Evolutionary conservation across 2,329 filamentous ascomycete genomes (phyloP), one percentile per base, ranked within the genome.

Genomic region (Fusarium clavum): DNA sequence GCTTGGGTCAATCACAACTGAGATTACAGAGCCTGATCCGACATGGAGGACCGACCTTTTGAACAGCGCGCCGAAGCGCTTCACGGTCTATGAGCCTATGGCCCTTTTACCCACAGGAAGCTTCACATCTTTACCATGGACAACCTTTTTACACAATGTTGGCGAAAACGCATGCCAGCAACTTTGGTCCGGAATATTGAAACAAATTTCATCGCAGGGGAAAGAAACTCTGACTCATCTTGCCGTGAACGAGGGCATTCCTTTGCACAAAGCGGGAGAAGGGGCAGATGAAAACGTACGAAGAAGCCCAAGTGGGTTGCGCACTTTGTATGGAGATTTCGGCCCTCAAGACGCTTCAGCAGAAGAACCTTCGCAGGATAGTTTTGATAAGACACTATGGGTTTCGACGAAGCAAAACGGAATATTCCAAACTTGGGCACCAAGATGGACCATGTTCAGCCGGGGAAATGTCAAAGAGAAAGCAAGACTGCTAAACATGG

Each of bases 381-480:
- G 95, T 75, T 92, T 97, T 62, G 77, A 83, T 1, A 61, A 78
- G 2, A 91, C 94, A 0, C 88, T 97, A 67, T 98, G 95, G 95
- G 92, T 92, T 1, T 87, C 85, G 14, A 90, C 91, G 7, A 88
- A 86, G 55, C 94, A 97, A 77, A 93, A 94, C 75, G 92, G 91
- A 4, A 92, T 98, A 61, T 81, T 83, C 38, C 95, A 98, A 81
- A 90, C 87, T 3, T 98, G 94, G 94, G 92, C 94, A 2, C 95
- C 95, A 16, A 81, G 90, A 1, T 94, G 94, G 85, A 97, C 94
- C 27, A 98, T 98, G 94, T 98, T 98, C 79, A 94, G 91, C 67
- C 88, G 94, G 2, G 94, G 95, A 6, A 98, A 98, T 79, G 84
- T 98, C 63, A 92, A 90, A 53, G 95, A 98, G 80, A 98, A 98